Conservation (phyloP, 306 rosid species). For the Arachis hypogaea region DNA sequence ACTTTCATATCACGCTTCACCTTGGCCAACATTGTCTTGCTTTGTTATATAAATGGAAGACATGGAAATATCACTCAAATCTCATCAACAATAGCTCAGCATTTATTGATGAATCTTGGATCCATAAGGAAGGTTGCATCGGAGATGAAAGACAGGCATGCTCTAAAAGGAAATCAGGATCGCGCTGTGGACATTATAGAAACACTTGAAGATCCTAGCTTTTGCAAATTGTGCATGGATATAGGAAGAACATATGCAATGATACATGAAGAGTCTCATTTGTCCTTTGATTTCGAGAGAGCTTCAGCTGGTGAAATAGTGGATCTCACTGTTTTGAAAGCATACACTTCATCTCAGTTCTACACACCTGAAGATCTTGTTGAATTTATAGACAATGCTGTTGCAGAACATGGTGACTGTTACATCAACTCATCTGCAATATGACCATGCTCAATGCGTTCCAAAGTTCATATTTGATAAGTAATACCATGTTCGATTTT, state of each 20-base stretch:
- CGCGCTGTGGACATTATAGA: conserved; percentile 55
- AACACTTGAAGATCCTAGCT: conserved; percentile 55
- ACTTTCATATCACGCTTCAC: conserved; percentile 59
- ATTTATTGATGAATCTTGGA: conserved; percentile 64
- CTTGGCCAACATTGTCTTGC: conserved; percentile 61
- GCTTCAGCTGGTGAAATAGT: conserved; percentile 44
- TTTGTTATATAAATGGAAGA: conserved; percentile 47
- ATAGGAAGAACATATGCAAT: conserved; percentile 54
- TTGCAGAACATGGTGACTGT: conserved; percentile 37
- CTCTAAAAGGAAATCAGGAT: conserved; percentile 56
- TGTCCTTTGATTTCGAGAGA: conserved; percentile 39
- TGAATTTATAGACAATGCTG: conserved; percentile 48
- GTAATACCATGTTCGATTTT: background rate
- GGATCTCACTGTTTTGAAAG: conserved; percentile 45
- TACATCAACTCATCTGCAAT: conserved; percentile 15
- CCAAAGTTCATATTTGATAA: conserved; percentile 22
- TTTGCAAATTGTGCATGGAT: conserved; percentile 50
- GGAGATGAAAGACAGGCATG: conserved; percentile 53
- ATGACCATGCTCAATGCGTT: conserved; percentile 6
- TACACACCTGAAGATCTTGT: conserved; percentile 65
- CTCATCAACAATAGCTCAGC: conserved; percentile 48
- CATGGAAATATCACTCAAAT: conserved; percentile 24
- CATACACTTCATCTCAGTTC: conserved; percentile 45
- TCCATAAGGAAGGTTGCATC: conserved; percentile 47
- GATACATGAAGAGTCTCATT: conserved; percentile 45